Evolutionary conservation across 352 stramenopile genomes (phyloP).

Genomic region (Pilasporangium apinafurcum): DNA sequence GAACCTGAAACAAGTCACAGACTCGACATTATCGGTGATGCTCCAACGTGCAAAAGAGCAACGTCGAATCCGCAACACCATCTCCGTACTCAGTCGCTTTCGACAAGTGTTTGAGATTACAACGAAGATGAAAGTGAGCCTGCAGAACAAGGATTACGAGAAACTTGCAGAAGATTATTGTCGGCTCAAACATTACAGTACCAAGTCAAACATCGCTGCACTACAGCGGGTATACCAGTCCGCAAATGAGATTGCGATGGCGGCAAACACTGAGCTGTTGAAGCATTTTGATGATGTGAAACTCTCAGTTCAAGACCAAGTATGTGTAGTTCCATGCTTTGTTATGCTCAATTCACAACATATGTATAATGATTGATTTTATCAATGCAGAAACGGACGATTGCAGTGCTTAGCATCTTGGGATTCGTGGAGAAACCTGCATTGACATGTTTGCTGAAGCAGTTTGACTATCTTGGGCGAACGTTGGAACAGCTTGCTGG

Average conservation of each 20-base stretch:
- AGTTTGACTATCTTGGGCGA: constrained; percentile 56
- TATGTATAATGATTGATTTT: no score
- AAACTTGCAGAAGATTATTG: constrained; percentile 70
- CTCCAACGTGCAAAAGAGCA: constrained; percentile 68
- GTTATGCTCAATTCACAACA: background rate
- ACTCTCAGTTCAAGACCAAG: constrained; percentile 51
- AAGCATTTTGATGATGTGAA: constrained; percentile 56
- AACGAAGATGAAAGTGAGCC: constrained; percentile 66
- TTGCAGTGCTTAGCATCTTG: constrained; percentile 48
- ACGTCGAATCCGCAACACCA: constrained; percentile 66
- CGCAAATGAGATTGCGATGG: constrained; percentile 50
- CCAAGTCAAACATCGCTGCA: constrained; percentile 50
- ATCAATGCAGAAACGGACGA: constrained; percentile 35
- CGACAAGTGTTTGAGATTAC: constrained; percentile 70
- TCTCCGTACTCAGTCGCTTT: constrained; percentile 60
- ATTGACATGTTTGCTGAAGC: constrained; percentile 59
- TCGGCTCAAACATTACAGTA: constrained; percentile 56
- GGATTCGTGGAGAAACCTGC: constrained; percentile 57
- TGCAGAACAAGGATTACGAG: constrained; percentile 58
- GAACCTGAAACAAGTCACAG: constrained; percentile 46
- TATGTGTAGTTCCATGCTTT: constrained; percentile 4
- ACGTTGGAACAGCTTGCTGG: constrained; percentile 31
- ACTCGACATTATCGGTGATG: constrained; percentile 73
- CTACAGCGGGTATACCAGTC: constrained; percentile 52
- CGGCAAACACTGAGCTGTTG: constrained; percentile 56